These are phyloP conservation scores for Zygotorulaspora florentina DNA, from an alignment of 805 yeast genomes.

Conservation along the genomic window DNA sequence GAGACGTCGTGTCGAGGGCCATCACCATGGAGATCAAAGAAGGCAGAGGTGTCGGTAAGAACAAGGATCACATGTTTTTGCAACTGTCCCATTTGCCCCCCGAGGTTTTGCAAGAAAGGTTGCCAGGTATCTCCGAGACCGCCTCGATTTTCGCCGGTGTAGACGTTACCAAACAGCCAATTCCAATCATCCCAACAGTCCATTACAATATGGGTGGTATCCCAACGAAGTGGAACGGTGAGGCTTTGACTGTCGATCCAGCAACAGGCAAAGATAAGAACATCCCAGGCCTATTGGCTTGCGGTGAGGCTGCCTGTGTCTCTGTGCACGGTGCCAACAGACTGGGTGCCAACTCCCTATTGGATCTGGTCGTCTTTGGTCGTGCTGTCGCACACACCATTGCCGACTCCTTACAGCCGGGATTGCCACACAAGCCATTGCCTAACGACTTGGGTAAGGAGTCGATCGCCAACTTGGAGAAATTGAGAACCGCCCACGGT, in stretches of 20 bases:
- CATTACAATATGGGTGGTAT: slow-evolving; percentile 99
- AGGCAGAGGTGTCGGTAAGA: slow-evolving; percentile 98
- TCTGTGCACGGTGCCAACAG: slow-evolving; percentile 99
- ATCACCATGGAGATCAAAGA: slow-evolving; percentile 98
- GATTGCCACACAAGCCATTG: slow-evolving; percentile 75
- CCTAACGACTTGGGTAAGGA: slow-evolving; percentile 86
- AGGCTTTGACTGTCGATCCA: slow-evolving; percentile 77
- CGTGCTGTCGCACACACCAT: slow-evolving; percentile 96
- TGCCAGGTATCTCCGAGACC: slow-evolving; percentile 98
- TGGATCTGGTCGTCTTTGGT: slow-evolving; percentile 96
- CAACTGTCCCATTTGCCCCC: slow-evolving; percentile 95
- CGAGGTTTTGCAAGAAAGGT: slow-evolving; percentile 84
- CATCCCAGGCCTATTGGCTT: slow-evolving; percentile 90
- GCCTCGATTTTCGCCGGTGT: slow-evolving; percentile 99
- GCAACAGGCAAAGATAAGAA: slow-evolving; percentile 80
- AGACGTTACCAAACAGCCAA: slow-evolving; percentile 98
- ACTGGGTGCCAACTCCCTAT: slow-evolving; percentile 95
- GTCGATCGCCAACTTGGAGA: slow-evolving; percentile 86
- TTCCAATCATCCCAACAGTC: slow-evolving; percentile 96
- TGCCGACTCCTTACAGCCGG: slow-evolving; percentile 79
- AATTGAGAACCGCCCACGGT: slow-evolving; percentile 81
- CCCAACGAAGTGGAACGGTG: slow-evolving; percentile 97
- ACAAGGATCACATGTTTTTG: slow-evolving; percentile 89
- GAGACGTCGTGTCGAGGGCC: slow-evolving; percentile 98
- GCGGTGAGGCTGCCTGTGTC: slow-evolving; percentile 99